phyloP scores from a whole-genome alignment of 2,329 filamentous ascomycete species.

The Epicoccum nigrum region DNA sequence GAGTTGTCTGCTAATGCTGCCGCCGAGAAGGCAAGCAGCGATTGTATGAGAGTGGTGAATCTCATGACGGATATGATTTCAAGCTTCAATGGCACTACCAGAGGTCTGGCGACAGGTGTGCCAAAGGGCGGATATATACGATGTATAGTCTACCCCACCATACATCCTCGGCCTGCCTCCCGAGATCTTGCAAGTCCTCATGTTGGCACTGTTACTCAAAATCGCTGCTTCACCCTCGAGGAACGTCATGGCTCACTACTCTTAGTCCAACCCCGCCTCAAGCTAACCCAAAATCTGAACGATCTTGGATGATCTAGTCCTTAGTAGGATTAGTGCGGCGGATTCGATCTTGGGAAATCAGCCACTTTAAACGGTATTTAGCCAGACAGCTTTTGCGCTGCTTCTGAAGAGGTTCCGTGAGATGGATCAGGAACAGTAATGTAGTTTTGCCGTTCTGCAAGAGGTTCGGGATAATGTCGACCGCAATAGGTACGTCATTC shows the following conservation, averaged over 20 bases:
- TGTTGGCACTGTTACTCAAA: not conserved
- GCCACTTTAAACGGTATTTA: not conserved
- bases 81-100: not conserved
- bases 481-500: too few species aligned
- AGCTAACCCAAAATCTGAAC: not conserved
- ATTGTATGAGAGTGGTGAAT: not conserved
- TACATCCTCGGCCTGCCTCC: not conserved
- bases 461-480: too few species aligned
- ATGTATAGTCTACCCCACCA: too few species aligned
- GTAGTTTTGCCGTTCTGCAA: too few species aligned
- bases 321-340: not conserved
- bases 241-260: not conserved
- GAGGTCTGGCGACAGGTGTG: too few species aligned
- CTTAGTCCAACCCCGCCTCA: not conserved
- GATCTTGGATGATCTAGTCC: not conserved
- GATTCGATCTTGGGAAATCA: not conserved
- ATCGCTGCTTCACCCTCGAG: not conserved
- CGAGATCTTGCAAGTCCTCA: not conserved
- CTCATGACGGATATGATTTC: not conserved
- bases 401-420: not conserved
- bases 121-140: too few species aligned
- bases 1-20: not conserved
- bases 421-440: too few species aligned
- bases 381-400: not conserved
- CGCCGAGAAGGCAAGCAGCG: not conserved